A percentile compares a stretch with the other conserved stretches of the same genome.
These are phyloP conservation scores for Ceratocystis huliohia DNA, from an alignment of 2,329 filamentous ascomycete genomes.

Conservation along the genomic window DNA sequence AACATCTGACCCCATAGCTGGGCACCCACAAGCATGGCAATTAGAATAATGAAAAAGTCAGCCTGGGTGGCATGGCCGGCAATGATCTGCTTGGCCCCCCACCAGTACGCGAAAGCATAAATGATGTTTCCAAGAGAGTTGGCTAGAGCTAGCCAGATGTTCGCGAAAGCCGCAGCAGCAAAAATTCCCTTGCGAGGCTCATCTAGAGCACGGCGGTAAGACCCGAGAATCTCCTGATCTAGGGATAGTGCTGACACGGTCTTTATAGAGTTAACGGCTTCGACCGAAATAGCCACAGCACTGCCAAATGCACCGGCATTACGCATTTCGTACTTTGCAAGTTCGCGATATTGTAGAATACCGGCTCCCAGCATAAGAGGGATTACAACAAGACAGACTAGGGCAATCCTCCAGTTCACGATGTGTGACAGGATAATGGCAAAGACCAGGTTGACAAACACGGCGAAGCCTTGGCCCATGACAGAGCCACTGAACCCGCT, in stretches of 20 bases:
- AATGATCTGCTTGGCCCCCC: slow-evolving; percentile 59
- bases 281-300: slow-evolving; percentile 51
- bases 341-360: slow-evolving; percentile 52
- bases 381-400: slow-evolving; percentile 57
- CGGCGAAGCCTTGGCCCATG: slow-evolving; percentile 55
- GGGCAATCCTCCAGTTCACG: slow-evolving; percentile 62
- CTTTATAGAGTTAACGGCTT: slow-evolving; percentile 53
- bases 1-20: slow-evolving; percentile 65
- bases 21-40: slow-evolving; percentile 58
- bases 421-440: slow-evolving; percentile 58
- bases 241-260: slow-evolving; percentile 46
- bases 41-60: slow-evolving; percentile 63
- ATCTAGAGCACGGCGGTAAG: slow-evolving; percentile 41
- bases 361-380: slow-evolving; percentile 57
- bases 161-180: slow-evolving; percentile 38
- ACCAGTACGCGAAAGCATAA: slow-evolving; percentile 69
- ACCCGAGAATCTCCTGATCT: slow-evolving; percentile 38
- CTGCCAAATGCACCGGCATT: slow-evolving; percentile 52
- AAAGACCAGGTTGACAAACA: slow-evolving; percentile 53
- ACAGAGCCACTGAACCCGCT: slow-evolving; percentile 58
- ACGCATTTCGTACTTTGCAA: slow-evolving; percentile 48
- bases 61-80: slow-evolving; percentile 49
- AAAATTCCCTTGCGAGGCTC: slow-evolving; percentile 43
- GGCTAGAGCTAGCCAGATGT: slow-evolving; percentile 48
- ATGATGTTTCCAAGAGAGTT: slow-evolving; percentile 52